Base-by-base conservation (phyloP, 2,329 filamentous ascomycete species). In the Sporothrix humicola region DNA sequence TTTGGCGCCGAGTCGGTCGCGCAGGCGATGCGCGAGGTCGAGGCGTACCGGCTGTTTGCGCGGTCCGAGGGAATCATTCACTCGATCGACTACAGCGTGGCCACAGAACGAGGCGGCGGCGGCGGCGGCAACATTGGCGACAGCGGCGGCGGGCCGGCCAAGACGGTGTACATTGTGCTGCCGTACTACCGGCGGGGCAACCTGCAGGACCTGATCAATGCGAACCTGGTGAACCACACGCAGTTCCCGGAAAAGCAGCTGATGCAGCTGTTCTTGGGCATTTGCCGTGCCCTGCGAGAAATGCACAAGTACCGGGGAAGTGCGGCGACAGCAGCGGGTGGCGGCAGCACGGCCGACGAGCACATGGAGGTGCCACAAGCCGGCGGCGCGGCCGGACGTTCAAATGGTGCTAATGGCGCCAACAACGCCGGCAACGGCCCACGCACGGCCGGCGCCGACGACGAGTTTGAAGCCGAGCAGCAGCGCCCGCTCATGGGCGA, bases 191-290 rank as follows among this genome's bases (percentile, higher is more conserved):
- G 94, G 78, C 88, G 95, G 77, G 96, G 96, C 15, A 99, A 99
- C 82, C 87, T 99, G 52, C 96, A 99, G 84, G 96, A 99, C 83
- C 92, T 97, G 80, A 98, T 99, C 86, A 99, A 99, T 82, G 95
- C 96, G 76, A 99, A 99, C 83, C 86, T 98, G 72, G 95, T 99
- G 82, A 98, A 98, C 82, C 94, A 97, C 81, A 93, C 93, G 52
- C 88, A 87, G 70, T 98, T 99, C 79, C 94, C 95, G 0, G 95
- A 98, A 84, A 89, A 91, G 80, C 88, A 91, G 78, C 85, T 99
- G 75, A 95, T 98, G 94, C 86, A 91, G 74, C 83, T 99, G 74
- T 98, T 99, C 81, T 84, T 98, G 58, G 96, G 96, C 17, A 94
- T 99, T 2, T 98, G 95, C 81, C 90, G 90, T 79, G 96, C 94